These are phyloP conservation scores for Dactylorhiza incarnata DNA, from an alignment of 106 monocot genomes.

Conservation along the genomic window DNA sequence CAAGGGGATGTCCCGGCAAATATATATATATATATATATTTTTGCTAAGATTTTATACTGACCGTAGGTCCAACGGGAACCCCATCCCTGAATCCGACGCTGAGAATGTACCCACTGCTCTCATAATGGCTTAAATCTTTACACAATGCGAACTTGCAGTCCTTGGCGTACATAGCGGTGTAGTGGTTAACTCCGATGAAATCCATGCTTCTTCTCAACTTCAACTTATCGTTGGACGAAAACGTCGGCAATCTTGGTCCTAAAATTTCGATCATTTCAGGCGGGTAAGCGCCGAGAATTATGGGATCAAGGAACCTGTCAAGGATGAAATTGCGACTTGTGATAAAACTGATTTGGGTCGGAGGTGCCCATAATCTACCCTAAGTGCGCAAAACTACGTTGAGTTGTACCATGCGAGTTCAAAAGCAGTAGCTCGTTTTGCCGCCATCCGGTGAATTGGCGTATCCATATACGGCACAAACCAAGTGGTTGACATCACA, in stretches of 20 bases:
- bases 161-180: slow-evolving; percentile 35
- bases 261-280: slow-evolving; percentile 32
- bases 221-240: slow-evolving; percentile 14
- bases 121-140: not conserved
- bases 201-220: slow-evolving; percentile 24
- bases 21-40: too few relatives aligned
- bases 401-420: slow-evolving; percentile 22
- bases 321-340: not conserved
- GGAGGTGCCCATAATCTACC: too few relatives aligned
- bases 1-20: too few relatives aligned
- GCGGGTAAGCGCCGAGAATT: slow-evolving; percentile 37
- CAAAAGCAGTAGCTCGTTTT: slow-evolving; percentile 21
- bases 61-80: slow-evolving; percentile 39
- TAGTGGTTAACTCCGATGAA: slow-evolving; percentile 58
- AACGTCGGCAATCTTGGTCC: slow-evolving; percentile 32
- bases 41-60: slow-evolving; percentile 4
- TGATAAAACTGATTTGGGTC: too few relatives aligned
- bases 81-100: slow-evolving; percentile 26
- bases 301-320: slow-evolving; percentile 33
- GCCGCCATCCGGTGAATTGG: slow-evolving; percentile 24
- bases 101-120: slow-evolving; percentile 9
- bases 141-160: slow-evolving; percentile 37
- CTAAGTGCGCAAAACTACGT: too few relatives aligned
- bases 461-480: slow-evolving; percentile 21
- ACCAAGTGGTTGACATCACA: slow-evolving; percentile 21